Base-by-base conservation (phyloP, 208 protist genomes). In the Strigomonas galati region DNA sequence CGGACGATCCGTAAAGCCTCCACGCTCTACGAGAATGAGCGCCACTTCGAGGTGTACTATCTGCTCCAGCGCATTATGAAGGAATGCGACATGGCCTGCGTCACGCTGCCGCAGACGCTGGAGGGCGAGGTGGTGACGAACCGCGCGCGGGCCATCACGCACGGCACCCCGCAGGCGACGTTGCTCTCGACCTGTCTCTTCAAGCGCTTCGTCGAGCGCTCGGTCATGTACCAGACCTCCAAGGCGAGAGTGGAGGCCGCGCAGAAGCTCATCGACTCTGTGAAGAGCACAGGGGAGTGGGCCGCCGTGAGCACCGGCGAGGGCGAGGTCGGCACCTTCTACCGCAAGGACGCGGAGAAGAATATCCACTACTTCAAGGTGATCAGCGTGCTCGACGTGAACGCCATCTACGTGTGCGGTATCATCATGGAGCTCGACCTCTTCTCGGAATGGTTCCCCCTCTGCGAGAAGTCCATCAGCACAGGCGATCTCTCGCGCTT, bases 401-500 rank as follows among this genome's bases (percentile, higher is more conserved):
- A 68, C 30, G 60, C 74, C 24, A 51, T 85, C 26, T 80, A 78
- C 65, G 53, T 79, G 12, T 64, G 66, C 59, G 61, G 77, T 53
- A 72, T 78, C 27, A 70, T 86, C 24, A 68, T 87, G 65, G 79
- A 88, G 74, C 70, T 86, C 12, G 72, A 84, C 52, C 72, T 88
- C 58, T 88, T 73, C 71, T 71, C 69, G 37, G 65, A 80, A 61
- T 88, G 72, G 76, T 81, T 85, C 64, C 77, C 76, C 3, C 70
- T 81, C 58, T 88, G 78, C 71, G 9, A 30, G 49, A 60, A 60
- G 3, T 73, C 79, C 0, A 43, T 74, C 49, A 67, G 64, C 32
- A 74, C 78, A 24, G 82, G 72, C 23, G 80, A 87, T 27, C 60
- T 83, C 2, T 79, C 74, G 4, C 69, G 71, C 23, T 87, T 83